phyloP scores from a whole-genome alignment of 768 basidiomycete species.

The Cystobasidium ongulense region DNA sequence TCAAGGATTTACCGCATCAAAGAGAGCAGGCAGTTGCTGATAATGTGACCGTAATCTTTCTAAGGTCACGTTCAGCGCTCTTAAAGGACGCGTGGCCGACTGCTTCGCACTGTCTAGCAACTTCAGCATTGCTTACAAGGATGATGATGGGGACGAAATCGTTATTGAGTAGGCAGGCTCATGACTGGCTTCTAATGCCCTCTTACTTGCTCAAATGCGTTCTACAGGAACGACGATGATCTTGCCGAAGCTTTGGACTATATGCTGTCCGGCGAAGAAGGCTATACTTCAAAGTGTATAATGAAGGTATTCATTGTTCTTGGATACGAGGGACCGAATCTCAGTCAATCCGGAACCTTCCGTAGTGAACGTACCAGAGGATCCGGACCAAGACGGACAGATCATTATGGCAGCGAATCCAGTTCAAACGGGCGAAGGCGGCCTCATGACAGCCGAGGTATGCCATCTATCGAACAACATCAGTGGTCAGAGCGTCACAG shows the following conservation, averaged over 20 bases:
- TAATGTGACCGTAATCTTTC: background rate
- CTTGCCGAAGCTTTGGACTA: background rate
- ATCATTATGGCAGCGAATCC: background rate
- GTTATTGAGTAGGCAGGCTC: background rate
- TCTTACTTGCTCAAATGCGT: background rate
- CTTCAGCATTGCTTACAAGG: background rate
- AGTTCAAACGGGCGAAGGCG: background rate
- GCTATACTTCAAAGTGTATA: background rate
- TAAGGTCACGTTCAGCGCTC: background rate
- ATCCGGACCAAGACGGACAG: background rate
- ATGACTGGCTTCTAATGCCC: background rate
- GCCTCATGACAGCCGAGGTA: background rate
- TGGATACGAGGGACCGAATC: background rate
- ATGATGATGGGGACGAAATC: background rate
- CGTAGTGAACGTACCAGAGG: background rate
- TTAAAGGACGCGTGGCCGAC: background rate
- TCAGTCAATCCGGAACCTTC: background rate
- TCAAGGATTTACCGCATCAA: too few species aligned
- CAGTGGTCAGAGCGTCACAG: background rate
- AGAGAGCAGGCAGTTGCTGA: background rate
- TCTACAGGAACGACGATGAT: background rate
- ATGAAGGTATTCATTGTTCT: background rate
- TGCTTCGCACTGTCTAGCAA: background rate
- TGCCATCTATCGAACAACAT: background rate
- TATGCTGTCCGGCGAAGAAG: background rate